These are phyloP conservation scores for Tulasnella sp. DNA, from an alignment of 768 basidiomycete genomes.

Conservation along the genomic window DNA sequence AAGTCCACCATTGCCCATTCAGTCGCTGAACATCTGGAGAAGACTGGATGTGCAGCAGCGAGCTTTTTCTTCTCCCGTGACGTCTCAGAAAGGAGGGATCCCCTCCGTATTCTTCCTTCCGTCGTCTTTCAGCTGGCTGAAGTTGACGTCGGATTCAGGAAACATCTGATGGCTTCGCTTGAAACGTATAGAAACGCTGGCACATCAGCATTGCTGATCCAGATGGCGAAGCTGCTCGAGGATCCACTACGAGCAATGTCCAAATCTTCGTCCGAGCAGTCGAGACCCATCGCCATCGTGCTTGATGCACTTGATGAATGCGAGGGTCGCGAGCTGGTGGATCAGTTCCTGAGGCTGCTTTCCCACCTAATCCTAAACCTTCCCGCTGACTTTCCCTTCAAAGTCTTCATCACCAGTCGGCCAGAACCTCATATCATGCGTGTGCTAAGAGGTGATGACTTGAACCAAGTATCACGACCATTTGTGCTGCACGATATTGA, in stretches of 20 bases:
- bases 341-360: background rate
- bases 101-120: background rate
- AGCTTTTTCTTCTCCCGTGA: background rate
- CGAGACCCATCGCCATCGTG: background rate
- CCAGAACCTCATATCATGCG: background rate
- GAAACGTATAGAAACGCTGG: background rate
- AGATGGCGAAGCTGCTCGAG: background rate
- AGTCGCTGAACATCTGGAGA: background rate
- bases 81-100: background rate
- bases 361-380: background rate
- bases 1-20: background rate
- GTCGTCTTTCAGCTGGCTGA: background rate
- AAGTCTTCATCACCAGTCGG: background rate
- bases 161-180: background rate
- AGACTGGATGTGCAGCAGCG: background rate
- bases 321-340: too few species aligned
- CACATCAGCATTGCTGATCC: background rate
- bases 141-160: background rate
- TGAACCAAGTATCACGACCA: background rate
- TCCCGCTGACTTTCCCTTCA: background rate
- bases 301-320: background rate
- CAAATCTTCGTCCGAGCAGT: too few species aligned
- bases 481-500: constrained; percentile 14
- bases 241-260: background rate
- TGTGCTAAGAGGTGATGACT: background rate